Percentiles rank a stretch among this genome's conserved stretches.
These are phyloP conservation scores for Beauveria sp. DNA, from an alignment of 2,329 filamentous ascomycete species.

Conservation along the genomic window DNA sequence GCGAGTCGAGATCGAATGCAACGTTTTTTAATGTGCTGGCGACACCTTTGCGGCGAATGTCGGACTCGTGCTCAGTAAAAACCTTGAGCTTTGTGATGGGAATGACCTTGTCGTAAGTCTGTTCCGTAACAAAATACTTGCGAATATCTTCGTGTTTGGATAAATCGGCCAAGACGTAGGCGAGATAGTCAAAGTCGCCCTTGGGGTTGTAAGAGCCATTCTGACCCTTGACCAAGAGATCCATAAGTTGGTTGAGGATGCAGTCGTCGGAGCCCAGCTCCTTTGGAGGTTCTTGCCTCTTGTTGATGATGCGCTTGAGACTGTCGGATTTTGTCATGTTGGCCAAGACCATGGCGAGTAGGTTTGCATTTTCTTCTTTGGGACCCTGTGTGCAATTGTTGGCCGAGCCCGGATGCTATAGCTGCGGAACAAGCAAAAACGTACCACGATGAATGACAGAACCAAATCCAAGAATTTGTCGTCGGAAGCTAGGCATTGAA, in stretches of 20 bases:
- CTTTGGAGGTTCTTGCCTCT: slow-evolving; percentile 61
- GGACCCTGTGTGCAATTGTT: slow-evolving; percentile 41
- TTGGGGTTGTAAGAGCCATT: slow-evolving; percentile 75
- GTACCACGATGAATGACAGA: slow-evolving; percentile 65
- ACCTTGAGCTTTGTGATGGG: slow-evolving; percentile 88
- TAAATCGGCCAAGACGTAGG: slow-evolving; percentile 90
- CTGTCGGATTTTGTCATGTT: slow-evolving; percentile 79
- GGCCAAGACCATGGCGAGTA: slow-evolving; percentile 84
- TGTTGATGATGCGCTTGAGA: slow-evolving; percentile 59
- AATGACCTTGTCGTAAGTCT: slow-evolving; percentile 74
- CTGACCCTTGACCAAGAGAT: slow-evolving; percentile 91
- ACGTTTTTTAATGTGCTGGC: slow-evolving; percentile 93
- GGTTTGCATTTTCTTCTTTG: slow-evolving; percentile 74
- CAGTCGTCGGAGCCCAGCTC: slow-evolving; percentile 64
- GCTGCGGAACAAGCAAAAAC: slow-evolving; percentile 22
- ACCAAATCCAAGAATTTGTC: slow-evolving; percentile 72
- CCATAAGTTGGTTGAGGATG: slow-evolving; percentile 84
- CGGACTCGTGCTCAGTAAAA: slow-evolving; percentile 84
- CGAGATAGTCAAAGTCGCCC: slow-evolving; percentile 85
- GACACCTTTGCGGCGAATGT: slow-evolving; percentile 85
- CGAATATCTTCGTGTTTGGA: slow-evolving; percentile 72
- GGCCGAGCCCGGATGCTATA: neutral
- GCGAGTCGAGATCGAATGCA: slow-evolving; percentile 71
- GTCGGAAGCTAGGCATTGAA: slow-evolving; percentile 67
- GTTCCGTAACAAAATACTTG: slow-evolving; percentile 64